Base-by-base conservation (phyloP, 495 filamentous ascomycete species). In the Hypomontagnella monticulosa region DNA sequence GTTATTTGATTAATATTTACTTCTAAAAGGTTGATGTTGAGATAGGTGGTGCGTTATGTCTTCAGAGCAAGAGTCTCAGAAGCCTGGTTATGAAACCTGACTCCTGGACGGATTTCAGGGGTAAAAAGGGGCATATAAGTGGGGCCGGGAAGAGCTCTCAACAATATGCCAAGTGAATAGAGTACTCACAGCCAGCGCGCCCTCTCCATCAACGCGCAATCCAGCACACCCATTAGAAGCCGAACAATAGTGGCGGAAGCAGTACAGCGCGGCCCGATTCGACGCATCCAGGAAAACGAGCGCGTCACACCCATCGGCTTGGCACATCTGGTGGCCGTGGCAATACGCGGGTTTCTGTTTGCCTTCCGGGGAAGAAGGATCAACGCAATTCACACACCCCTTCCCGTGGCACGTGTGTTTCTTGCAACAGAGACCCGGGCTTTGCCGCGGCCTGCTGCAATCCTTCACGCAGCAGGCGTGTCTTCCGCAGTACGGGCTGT, bases 161-260 rank as follows among this genome's bases (percentile, higher is more conserved):
- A 10, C 23, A 27, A 6, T 27, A 27, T 27, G 23, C 23, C 6
- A 3, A 6, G 6, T 27, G 23, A 12, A 20, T 30, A 48, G 44
- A 20, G n/a, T 32, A 49, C 49, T 52, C 14, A 56, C 52, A 15
- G 16, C 52, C 27, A 19, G 40, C 9, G 57, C 50, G 43, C 49
- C 60, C 23, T 50, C 47, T 4, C 46, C 58, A 2, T 37, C 57
- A 8, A 59, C 67, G 18, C 67, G 57, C 44, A 19, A 30, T 1
- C 41, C 46, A 8, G 16, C 63, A 52, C 67, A 61, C 11, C 48
- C 40, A 12, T 47, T 6, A 1, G 48, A 16, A n/a, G 48, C 37
- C 4, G 44, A 43, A 60, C 64, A 68, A 56, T 58, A 57, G 48
- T 68, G 69, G 1, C 42, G 47, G 40, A 61, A 68, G 51, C 61